Base-by-base conservation (phyloP, 1,139 yeast genomes). In the Debaryomyces psychrophilus region DNA sequence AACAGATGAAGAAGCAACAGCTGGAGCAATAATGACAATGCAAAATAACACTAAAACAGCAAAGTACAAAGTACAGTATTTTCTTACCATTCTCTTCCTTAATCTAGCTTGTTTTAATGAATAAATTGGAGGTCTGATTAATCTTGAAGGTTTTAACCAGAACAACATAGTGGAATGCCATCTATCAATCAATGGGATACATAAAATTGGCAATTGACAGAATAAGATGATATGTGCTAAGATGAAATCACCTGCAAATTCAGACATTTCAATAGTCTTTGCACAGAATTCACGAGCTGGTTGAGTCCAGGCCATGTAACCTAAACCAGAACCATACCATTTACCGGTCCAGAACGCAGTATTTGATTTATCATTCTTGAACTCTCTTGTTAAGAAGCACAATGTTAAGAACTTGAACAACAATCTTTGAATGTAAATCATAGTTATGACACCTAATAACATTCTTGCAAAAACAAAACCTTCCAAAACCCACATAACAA, bases 301-400 rank as follows among this genome's bases (percentile, higher is more conserved):
- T 76, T 93, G 99, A 31, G 98, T 87, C 78, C 89, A 81, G 17
- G 98, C 97, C 83, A 88, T 85, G 84, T 88, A 86, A 53, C 99
- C 99, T 74, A 93, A 76, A 64, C 96, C 95, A 53, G 90, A 77
- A 53, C 95, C 92, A 71, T 92, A 90, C 99, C 99, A 93, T 72
- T 92, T 92, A 80, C 99, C 99, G 52, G 96, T 87, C 99, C 99
- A 93, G 93, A 95, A 93, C 25, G 99, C 98, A 60, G 96, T 86
- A 75, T 93, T 93, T 37, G 99, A 81, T 67, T 87, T 92, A 71
- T 95, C 99, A 61, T 90, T 92, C 83, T 92, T 93, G 78, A 90
- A 92, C 74, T 93, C 99, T 77, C 99, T 86, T 44, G 99, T 92
- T 67, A 93, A 80, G 72, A 85, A 74, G 56, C 82, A 71, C 47